Percentiles rank a stretch among this genome's conserved stretches.
These are phyloP conservation scores for Theobroma cacao DNA, from an alignment of 345 rosid genomes.

Conservation along the genomic window DNA sequence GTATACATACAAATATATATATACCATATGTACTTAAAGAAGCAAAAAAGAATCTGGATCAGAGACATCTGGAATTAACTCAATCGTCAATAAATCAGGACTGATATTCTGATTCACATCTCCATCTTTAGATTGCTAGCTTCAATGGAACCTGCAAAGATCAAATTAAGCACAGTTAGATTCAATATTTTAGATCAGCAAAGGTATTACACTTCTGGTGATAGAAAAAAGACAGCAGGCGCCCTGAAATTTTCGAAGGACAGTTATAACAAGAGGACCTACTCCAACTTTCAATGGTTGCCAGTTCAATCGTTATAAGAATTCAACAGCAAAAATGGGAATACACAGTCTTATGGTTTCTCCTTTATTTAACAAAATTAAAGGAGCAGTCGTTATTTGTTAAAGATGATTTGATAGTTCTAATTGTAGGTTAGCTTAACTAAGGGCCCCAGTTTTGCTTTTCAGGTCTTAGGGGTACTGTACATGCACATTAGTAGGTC, in stretches of 20 bases:
- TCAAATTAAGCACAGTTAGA: background rate
- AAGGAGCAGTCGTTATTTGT: background rate
- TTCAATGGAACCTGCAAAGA: constrained; percentile 50
- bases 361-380: background rate
- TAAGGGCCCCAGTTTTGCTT: background rate
- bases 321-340: background rate
- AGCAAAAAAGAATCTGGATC: constrained; percentile 31
- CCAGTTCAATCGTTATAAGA: background rate
- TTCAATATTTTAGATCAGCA: background rate
- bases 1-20: constrained; percentile 38
- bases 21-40: constrained; percentile 23
- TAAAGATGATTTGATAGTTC: background rate
- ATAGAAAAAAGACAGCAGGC: background rate
- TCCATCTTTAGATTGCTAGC: constrained; percentile 55
- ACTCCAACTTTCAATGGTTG: background rate
- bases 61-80: constrained; percentile 19
- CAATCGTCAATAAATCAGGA: constrained; percentile 16
- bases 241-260: background rate
- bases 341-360: background rate
- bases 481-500: background rate
- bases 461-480: background rate
- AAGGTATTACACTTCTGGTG: background rate
- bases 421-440: background rate
- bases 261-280: background rate
- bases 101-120: constrained; percentile 35